A percentile compares a stretch with the other conserved stretches of the same genome.
phyloP scores from a whole-genome alignment of 2,329 filamentous ascomycete genomes.

The Fusarium bulbicola region DNA sequence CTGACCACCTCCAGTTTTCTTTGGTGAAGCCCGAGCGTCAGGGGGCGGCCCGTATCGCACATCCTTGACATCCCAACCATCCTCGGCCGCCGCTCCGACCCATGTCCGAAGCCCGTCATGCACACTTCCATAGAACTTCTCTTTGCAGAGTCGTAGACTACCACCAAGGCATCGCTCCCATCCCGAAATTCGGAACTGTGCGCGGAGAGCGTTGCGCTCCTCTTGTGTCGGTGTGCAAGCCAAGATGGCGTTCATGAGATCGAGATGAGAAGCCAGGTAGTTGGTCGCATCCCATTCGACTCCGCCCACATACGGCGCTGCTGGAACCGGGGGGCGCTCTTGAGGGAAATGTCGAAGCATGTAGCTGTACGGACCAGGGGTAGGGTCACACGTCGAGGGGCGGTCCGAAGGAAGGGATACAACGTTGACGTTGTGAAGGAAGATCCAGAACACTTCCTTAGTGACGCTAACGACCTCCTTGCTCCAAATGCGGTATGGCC shows the following conservation, averaged over 20 bases:
- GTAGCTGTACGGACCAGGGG: conserved; percentile 61
- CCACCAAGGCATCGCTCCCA: conserved; percentile 91
- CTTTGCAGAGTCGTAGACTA: conserved; percentile 89
- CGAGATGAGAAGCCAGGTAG: conserved; percentile 91
- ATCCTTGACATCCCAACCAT: conserved; percentile 85
- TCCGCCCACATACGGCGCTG: conserved; percentile 94
- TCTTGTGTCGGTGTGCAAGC: conserved; percentile 76
- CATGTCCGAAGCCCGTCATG: conserved; percentile 90
- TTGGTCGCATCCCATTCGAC: conserved; percentile 99
- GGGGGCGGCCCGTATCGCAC: conserved; percentile 76
- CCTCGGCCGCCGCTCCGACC: conserved; percentile 86
- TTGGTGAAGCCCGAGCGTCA: conserved; percentile 45
- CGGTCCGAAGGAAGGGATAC: conserved; percentile 69
- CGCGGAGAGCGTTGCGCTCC: conserved; percentile 81
- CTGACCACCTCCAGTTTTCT: conserved; percentile 50
- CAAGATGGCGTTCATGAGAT: conserved; percentile 90
- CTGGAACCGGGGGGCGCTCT: conserved; percentile 88
- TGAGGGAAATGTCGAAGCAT: conserved; percentile 81
- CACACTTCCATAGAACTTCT: conserved; percentile 94
- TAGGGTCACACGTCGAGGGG: conserved; percentile 44
- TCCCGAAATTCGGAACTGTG: conserved; percentile 81
- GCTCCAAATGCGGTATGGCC: conserved; percentile 93
- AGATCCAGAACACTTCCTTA: conserved; percentile 99
- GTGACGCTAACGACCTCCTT: conserved; percentile 93
- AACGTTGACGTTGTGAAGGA: conserved; percentile 92